Conservation (phyloP, 805 yeast species). For the Blastobotrys terrestris region DNA sequence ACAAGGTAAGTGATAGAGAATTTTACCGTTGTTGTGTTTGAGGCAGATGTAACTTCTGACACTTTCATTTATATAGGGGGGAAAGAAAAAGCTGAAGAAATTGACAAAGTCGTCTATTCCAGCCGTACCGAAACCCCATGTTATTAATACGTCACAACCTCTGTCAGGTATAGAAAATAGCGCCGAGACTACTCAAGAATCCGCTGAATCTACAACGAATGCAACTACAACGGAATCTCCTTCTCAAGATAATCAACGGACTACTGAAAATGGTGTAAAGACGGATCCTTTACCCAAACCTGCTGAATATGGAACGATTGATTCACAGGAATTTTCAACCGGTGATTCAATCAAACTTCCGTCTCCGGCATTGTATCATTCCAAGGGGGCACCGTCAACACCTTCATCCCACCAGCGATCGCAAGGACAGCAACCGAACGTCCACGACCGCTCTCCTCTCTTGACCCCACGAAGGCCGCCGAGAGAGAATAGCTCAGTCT, state of each 20-base stretch:
- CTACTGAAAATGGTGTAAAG: neutral
- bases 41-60: neutral
- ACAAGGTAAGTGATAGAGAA: conserved; percentile 24
- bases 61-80: conserved; percentile 26
- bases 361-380: neutral
- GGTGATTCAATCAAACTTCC: neutral
- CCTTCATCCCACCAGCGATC: conserved; percentile 5
- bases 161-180: neutral
- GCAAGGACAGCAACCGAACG: neutral
- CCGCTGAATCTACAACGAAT: neutral
- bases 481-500: neutral
- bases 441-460: conserved; percentile 24
- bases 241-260: neutral
- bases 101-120: conserved; percentile 18
- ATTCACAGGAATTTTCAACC: neutral
- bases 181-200: neutral
- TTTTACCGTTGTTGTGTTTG: neutral
- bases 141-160: neutral
- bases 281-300: neutral
- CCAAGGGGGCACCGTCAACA: neutral
- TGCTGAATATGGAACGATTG: neutral
- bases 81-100: conserved; percentile 47
- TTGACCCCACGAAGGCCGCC: conserved; percentile 6
- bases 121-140: neutral
- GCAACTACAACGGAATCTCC: neutral